A percentile compares a stretch with the other conserved stretches of the same genome.
Evolutionary conservation across 2,329 filamentous ascomycete species (phyloP).

Genomic region (Paecilomyces niveus): DNA sequence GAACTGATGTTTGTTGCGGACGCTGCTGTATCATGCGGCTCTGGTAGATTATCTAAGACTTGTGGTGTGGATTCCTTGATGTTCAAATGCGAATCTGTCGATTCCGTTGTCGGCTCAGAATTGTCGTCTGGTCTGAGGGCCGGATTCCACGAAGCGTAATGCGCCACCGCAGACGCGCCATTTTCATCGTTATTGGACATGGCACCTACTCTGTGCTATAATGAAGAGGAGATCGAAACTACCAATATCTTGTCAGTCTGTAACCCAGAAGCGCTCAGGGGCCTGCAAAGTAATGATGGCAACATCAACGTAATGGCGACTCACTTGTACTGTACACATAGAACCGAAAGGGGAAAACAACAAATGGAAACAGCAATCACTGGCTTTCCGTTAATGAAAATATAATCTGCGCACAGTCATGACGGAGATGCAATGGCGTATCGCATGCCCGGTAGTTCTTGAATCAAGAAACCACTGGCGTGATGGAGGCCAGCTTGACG

Average conservation of each 20-base stretch:
- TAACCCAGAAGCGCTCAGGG: conserved; percentile 3
- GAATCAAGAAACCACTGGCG: background rate
- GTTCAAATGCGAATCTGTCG: conserved; percentile 10
- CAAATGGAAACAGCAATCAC: background rate
- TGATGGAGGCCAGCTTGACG: background rate
- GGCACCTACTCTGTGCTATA: conserved; percentile 14
- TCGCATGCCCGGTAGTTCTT: background rate
- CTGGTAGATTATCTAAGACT: background rate
- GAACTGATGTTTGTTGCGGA: background rate
- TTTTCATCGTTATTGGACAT: conserved; percentile 7
- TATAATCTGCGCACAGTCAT: background rate
- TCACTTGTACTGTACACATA: conserved; percentile 9
- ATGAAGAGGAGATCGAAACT: conserved; percentile 1
- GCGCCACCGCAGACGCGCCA: conserved; percentile 5
- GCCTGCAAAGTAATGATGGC: conserved; percentile 2
- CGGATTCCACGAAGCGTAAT: conserved; percentile 47
- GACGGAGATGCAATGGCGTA: background rate
- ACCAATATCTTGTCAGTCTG: background rate
- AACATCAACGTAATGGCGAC: background rate
- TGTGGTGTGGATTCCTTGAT: conserved; percentile 4
- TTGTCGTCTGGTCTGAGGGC: conserved; percentile 42
- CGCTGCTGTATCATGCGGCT: background rate
- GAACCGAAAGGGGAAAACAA: conserved; percentile 1
- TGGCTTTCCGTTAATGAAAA: background rate
- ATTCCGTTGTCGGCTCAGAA: conserved; percentile 7